A percentile compares a stretch with the other conserved stretches of the same genome.
Evolutionary conservation across 139 green algal genomes (phyloP).

Genomic region (Volvox reticuliferus): DNA sequence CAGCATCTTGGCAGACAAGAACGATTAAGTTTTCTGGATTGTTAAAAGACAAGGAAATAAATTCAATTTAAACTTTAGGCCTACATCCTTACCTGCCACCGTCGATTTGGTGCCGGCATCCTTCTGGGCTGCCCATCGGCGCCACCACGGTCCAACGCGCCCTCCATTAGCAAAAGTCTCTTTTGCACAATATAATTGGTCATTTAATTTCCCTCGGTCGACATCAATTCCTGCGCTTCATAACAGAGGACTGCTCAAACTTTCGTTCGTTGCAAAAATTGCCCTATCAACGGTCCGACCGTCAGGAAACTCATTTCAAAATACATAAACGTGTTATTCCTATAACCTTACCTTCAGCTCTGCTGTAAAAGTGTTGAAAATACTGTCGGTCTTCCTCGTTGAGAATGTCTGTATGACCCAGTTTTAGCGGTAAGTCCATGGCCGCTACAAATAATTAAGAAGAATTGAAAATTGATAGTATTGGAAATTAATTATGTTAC

Average conservation of each 20-base stretch:
- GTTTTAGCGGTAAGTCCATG: background rate
- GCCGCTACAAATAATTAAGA: background rate
- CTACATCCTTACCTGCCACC: too few species aligned
- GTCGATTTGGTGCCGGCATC: too few species aligned
- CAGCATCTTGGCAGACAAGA: too few species aligned
- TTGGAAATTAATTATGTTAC: too few species aligned
- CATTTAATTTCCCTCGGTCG: background rate
- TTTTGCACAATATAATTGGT: background rate
- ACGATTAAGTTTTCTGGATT: too few species aligned
- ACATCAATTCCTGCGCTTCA: background rate
- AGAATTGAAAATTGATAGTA: too few species aligned
- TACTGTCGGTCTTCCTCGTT: background rate
- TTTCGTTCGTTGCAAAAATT: too few species aligned
- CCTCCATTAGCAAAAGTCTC: too few species aligned
- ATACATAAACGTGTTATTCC: background rate
- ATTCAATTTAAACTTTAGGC: too few species aligned
- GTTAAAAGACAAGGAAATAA: too few species aligned
- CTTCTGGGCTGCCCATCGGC: background rate
- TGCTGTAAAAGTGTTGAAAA: background rate
- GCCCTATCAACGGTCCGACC: too few species aligned
- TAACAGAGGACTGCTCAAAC: background rate
- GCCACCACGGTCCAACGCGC: background rate
- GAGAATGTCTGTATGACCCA: background rate
- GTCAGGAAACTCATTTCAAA: too few species aligned
- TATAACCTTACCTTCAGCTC: background rate